Percentiles rank a stretch among this genome's conserved stretches.
These are phyloP conservation scores for Stylonectria norvegica DNA, from an alignment of 2,329 filamentous ascomycete genomes.

Conservation along the genomic window DNA sequence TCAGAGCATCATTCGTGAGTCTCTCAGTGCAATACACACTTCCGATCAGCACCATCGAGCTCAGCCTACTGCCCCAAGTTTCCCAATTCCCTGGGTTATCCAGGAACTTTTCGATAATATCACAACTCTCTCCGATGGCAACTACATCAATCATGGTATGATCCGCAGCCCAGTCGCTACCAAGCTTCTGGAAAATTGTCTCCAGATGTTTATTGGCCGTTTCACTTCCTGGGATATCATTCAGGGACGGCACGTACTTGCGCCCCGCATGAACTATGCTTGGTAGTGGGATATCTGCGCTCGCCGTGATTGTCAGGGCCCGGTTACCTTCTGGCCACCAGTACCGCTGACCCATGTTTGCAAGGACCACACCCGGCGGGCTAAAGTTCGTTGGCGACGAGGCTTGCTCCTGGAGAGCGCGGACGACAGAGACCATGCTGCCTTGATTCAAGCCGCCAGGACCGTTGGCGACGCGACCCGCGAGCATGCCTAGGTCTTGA, in stretches of 20 bases:
- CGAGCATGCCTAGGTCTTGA: slow-evolving; percentile 72
- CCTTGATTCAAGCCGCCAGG: slow-evolving; percentile 65
- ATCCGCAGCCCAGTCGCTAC: slow-evolving; percentile 46
- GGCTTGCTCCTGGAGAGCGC: slow-evolving; percentile 38
- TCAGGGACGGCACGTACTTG: slow-evolving; percentile 50
- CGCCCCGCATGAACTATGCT: slow-evolving; percentile 59
- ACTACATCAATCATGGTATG: slow-evolving; percentile 65
- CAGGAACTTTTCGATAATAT: slow-evolving; percentile 56
- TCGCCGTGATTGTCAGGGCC: slow-evolving; percentile 56
- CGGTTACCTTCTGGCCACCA: slow-evolving; percentile 67
- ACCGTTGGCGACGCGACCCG: slow-evolving; percentile 63
- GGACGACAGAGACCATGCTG: slow-evolving; percentile 64
- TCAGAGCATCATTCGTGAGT: slow-evolving; percentile 44
- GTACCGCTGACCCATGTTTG: slow-evolving; percentile 73
- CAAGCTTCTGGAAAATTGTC: slow-evolving; percentile 62
- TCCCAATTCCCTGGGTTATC: slow-evolving; percentile 51
- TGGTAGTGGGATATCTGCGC: slow-evolving; percentile 56
- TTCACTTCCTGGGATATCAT: slow-evolving; percentile 60
- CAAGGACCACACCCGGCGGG: slow-evolving; percentile 63
- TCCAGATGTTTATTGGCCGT: slow-evolving; percentile 58
- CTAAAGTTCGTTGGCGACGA: slow-evolving; percentile 32
- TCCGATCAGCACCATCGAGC: slow-evolving; percentile 49
- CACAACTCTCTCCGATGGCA: slow-evolving; percentile 64
- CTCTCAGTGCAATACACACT: slow-evolving; percentile 39
- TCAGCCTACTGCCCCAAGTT: slow-evolving; percentile 41